Conservation (phyloP, 805 yeast genomes). For the Vanderwaltozyma yarrowii region DNA sequence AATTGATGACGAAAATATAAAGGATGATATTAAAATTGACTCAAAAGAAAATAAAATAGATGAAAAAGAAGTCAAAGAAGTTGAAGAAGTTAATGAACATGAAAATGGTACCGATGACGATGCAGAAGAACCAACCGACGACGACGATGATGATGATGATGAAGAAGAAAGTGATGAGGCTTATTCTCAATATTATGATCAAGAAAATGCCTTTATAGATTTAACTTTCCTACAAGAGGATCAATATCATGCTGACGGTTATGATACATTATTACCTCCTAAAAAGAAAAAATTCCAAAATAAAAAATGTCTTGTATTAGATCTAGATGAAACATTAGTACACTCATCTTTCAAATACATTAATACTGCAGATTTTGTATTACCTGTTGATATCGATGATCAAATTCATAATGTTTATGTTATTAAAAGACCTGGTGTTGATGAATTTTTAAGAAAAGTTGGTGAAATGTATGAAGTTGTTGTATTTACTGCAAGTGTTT, state of each 20-base stretch:
- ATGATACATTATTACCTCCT: conserved; percentile 52
- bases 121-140: conserved; percentile 6
- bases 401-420: conserved; percentile 90
- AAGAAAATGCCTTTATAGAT: conserved; percentile 37
- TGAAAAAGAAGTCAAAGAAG: too few species aligned
- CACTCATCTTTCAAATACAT: conserved; percentile 88
- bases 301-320: conserved; percentile 79
- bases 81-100: too few species aligned
- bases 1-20: too few species aligned
- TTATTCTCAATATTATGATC: conserved; percentile 11
- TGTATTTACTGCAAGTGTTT: conserved; percentile 90
- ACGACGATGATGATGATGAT: conserved; percentile 19
- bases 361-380: conserved; percentile 86
- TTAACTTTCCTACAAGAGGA: conserved; percentile 57
- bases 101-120: background rate
- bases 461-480: conserved; percentile 87
- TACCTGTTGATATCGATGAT: conserved; percentile 92
- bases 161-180: conserved; percentile 5
- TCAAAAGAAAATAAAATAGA: too few species aligned
- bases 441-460: conserved; percentile 71
- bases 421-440: conserved; percentile 94
- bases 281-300: conserved; percentile 35
- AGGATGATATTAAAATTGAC: too few species aligned
- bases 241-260: conserved; percentile 54
- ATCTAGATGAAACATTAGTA: conserved; percentile 89